Conservation (phyloP, 2,329 filamentous ascomycete genomes). For the Pyricularia sp. region DNA sequence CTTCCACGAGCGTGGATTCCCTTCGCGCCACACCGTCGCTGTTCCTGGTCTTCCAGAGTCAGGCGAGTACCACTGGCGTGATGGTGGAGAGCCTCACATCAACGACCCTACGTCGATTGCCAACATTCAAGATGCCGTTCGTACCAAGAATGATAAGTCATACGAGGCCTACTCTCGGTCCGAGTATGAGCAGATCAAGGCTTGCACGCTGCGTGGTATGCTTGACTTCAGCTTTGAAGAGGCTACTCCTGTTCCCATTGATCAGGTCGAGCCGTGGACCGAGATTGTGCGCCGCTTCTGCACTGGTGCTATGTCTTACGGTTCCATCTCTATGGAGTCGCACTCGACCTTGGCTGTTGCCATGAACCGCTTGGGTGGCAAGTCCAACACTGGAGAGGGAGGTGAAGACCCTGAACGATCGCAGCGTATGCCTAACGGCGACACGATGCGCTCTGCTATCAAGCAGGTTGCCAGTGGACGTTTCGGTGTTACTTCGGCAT, state of each 20-base stretch:
- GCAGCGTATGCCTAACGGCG: conserved; percentile 73
- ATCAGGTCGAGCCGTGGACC: conserved; percentile 96
- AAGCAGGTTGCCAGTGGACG: conserved; percentile 95
- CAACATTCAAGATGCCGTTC: conserved; percentile 92
- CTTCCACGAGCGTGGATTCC: conserved; percentile 88
- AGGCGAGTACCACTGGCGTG: conserved; percentile 96
- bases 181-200: conserved; percentile 92
- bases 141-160: conserved; percentile 95
- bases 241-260: conserved; percentile 71
- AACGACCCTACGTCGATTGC: conserved; percentile 92
- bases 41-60: conserved; percentile 78
- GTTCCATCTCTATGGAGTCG: conserved; percentile 96
- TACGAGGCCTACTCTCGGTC: conserved; percentile 92
- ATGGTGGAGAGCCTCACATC: conserved; percentile 87
- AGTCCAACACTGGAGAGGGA: conserved; percentile 96
- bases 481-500: conserved; percentile 91
- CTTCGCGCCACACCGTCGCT: conserved; percentile 61
- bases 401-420: conserved; percentile 91
- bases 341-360: conserved; percentile 91
- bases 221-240: conserved; percentile 95
- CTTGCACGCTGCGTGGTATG: conserved; percentile 85
- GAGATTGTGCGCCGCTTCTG: conserved; percentile 95
- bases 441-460: conserved; percentile 94
- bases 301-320: conserved; percentile 96
- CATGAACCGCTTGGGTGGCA: conserved; percentile 93